phyloP scores from a whole-genome alignment of 768 basidiomycete genomes.

The Pulveroboletus sp. region DNA sequence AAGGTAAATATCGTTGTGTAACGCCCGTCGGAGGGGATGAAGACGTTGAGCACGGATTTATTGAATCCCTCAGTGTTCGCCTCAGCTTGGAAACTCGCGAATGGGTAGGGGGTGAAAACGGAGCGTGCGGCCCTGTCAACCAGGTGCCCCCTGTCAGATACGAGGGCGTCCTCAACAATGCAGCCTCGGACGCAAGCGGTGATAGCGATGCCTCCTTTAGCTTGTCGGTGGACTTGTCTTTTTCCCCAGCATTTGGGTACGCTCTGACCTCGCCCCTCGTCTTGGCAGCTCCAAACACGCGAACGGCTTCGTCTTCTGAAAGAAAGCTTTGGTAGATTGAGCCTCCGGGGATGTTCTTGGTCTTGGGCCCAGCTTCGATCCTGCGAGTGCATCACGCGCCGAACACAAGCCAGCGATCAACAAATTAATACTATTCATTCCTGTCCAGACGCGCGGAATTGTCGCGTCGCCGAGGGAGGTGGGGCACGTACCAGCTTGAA shows the following conservation, averaged over 20 bases:
- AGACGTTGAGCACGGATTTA: conserved; percentile 3
- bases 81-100: conserved; percentile 8
- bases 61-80: conserved; percentile 7
- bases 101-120: not conserved
- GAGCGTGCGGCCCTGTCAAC: not conserved
- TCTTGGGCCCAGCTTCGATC: conserved; percentile 42
- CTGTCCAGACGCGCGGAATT: conserved; percentile 5
- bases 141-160: not conserved
- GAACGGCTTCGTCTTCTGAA: conserved; percentile 39
- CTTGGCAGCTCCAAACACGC: conserved; percentile 27
- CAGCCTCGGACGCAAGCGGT: conserved; percentile 12
- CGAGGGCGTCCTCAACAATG: conserved; percentile 16
- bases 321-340: conserved; percentile 41
- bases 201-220: conserved; percentile 11
- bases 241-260: conserved; percentile 2
- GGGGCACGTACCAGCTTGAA: conserved; percentile 20
- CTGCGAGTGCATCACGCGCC: conserved; percentile 27
- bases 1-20: conserved; percentile 15
- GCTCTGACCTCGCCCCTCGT: conserved; percentile 27
- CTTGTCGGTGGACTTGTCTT: not conserved
- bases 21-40: conserved; percentile 26
- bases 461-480: conserved; percentile 3
- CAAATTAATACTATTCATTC: conserved; percentile 27
- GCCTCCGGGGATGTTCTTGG: conserved; percentile 39
- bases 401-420: conserved; percentile 5